Percentiles rank a stretch among this genome's conserved stretches.
phyloP scores from a whole-genome alignment of 2,329 filamentous ascomycete species.

The Aspergillus sp. region DNA sequence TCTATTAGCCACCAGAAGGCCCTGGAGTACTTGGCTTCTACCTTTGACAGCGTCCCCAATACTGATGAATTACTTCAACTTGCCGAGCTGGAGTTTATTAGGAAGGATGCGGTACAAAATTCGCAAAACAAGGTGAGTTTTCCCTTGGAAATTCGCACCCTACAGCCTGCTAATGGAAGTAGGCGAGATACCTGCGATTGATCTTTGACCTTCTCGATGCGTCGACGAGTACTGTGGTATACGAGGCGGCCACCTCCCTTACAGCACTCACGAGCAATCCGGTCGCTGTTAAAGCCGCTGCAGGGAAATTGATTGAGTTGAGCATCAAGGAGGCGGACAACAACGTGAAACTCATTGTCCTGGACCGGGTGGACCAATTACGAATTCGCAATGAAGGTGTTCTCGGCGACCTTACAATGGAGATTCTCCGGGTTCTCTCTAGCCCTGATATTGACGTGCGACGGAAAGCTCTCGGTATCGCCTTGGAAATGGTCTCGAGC shows the following conservation, averaged over 20 bases:
- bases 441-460: constrained; percentile 96
- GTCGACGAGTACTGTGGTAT: constrained; percentile 88
- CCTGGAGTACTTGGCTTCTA: constrained; percentile 78
- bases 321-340: constrained; percentile 98
- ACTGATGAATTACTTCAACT: constrained; percentile 91
- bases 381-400: constrained; percentile 86
- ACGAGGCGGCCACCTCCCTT: constrained; percentile 93
- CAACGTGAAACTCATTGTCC: constrained; percentile 97
- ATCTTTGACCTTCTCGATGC: constrained; percentile 97
- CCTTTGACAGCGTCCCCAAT: constrained; percentile 92
- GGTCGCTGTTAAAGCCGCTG: constrained; percentile 94
- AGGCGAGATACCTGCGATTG: constrained; percentile 86
- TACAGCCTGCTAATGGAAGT: constrained; percentile 27
- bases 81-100: constrained; percentile 93
- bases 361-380: constrained; percentile 88
- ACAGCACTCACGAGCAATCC: constrained; percentile 94
- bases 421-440: constrained; percentile 89
- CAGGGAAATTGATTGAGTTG: constrained; percentile 92
- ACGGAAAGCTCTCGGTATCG: constrained; percentile 84
- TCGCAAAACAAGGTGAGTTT: constrained; percentile 79
- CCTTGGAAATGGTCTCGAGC: constrained; percentile 96
- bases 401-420: constrained; percentile 92
- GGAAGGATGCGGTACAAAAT: constrained; percentile 95
- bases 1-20: constrained; percentile 94
- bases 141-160: not conserved